phyloP scores from a whole-genome alignment of 169 alveolate species.

The Plasmodium gaboni region DNA sequence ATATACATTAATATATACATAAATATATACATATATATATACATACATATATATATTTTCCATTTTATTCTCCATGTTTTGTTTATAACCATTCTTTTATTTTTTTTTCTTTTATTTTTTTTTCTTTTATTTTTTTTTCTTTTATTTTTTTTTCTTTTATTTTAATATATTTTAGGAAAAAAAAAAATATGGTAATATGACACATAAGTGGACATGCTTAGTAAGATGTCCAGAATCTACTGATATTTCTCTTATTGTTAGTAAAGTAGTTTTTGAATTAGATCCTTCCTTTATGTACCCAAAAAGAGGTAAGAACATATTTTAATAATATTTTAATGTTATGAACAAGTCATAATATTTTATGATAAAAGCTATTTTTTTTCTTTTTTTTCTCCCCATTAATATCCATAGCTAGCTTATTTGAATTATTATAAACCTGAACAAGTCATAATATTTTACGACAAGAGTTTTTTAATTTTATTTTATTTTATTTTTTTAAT shows the following conservation, averaged over 20 bases:
- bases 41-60: neutral
- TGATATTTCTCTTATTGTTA: constrained; percentile 91
- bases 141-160: neutral
- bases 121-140: neutral
- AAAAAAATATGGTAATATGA: constrained; percentile 90
- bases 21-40: neutral
- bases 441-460: too few relatives aligned
- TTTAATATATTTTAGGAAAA: constrained; percentile 85
- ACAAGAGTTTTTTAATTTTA: too few relatives aligned
- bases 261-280: constrained; percentile 91
- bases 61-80: neutral
- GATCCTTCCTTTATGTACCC: constrained; percentile 95
- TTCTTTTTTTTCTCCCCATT: neutral
- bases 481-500: neutral
- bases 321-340: neutral
- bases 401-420: too few relatives aligned
- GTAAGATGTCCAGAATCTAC: constrained; percentile 93
- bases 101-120: constrained; percentile 3
- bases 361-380: neutral
- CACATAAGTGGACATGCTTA: constrained; percentile 95
- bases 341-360: neutral
- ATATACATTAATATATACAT: neutral
- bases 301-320: constrained; percentile 78
- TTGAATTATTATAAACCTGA: too few relatives aligned
- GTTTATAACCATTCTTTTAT: too few relatives aligned